Evolutionary conservation across 441 rosid genomes (phyloP).

Genomic region (Mallotus repandus): DNA sequence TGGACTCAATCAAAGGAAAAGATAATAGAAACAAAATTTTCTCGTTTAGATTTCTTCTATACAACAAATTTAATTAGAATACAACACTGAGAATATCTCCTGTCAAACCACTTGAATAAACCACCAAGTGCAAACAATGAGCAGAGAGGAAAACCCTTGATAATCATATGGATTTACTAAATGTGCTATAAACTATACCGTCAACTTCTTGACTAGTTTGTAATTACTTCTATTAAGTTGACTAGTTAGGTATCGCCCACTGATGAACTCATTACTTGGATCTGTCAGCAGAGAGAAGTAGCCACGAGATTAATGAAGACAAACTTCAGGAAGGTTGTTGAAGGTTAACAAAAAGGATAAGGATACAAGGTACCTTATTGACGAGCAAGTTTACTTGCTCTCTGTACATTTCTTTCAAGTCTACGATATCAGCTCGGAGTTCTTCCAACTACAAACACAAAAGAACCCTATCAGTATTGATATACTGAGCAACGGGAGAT

Average conservation of each 20-base stretch:
- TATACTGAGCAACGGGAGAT: not conserved
- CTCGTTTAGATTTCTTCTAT: slow-evolving; percentile 13
- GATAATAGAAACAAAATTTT: not conserved
- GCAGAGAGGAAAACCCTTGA: slow-evolving; percentile 13
- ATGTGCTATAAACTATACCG: slow-evolving; percentile 19
- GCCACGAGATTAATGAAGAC: not conserved
- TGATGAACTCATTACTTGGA: slow-evolving; percentile 47
- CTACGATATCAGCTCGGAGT: slow-evolving; percentile 88
- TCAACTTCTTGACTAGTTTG: slow-evolving; percentile 6
- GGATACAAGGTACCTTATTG: slow-evolving; percentile 57
- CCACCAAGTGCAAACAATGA: slow-evolving; percentile 3
- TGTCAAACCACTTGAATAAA: slow-evolving; percentile 14
- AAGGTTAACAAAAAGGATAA: not conserved
- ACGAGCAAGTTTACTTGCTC: slow-evolving; percentile 99
- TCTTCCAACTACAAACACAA: slow-evolving; percentile 79
- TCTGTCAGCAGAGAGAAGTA: slow-evolving; percentile 36
- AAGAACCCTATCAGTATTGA: slow-evolving; percentile 23
- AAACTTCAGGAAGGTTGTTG: not conserved
- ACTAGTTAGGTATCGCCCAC: slow-evolving; percentile 27
- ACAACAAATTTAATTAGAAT: slow-evolving; percentile 25
- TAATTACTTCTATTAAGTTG: not conserved
- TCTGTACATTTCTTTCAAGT: slow-evolving; percentile 99
- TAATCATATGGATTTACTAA: slow-evolving; percentile 14
- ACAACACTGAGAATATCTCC: slow-evolving; percentile 17
- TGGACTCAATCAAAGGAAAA: slow-evolving; percentile 1